Percentiles rank a stretch among this genome's conserved stretches.
Evolutionary conservation across 2,329 filamentous ascomycete genomes (phyloP).

Genomic region (Parastagonospora nodorum): DNA sequence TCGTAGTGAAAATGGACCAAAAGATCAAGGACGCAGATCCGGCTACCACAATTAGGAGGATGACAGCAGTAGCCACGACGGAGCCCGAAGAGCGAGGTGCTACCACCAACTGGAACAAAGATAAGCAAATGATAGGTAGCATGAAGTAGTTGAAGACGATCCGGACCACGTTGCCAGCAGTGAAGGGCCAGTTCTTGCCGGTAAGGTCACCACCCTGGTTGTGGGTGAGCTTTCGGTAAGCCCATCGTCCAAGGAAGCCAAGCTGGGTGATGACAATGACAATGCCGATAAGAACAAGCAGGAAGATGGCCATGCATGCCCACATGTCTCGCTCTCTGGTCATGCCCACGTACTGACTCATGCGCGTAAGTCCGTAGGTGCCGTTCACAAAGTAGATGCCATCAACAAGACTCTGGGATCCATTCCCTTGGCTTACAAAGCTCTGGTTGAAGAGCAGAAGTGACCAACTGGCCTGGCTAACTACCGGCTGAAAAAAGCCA

Average conservation of each 20-base stretch:
- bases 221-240: constrained; percentile 71
- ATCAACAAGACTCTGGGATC: constrained; percentile 72
- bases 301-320: constrained; percentile 92
- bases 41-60: constrained; percentile 75
- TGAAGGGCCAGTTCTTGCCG: constrained; percentile 88
- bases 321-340: constrained; percentile 77
- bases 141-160: constrained; percentile 93
- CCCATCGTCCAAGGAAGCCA: constrained; percentile 77
- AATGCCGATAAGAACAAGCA: constrained; percentile 74
- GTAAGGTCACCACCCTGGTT: constrained; percentile 85
- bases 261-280: constrained; percentile 74
- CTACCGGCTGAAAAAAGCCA: constrained; percentile 89
- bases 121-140: constrained; percentile 82
- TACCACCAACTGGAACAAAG: constrained; percentile 88
- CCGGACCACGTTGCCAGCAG: constrained; percentile 64
- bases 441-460: constrained; percentile 91
- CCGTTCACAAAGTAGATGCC: constrained; percentile 84
- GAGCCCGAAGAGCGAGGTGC: constrained; percentile 69
- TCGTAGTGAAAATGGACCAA: constrained; percentile 76
- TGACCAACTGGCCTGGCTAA: constrained; percentile 89
- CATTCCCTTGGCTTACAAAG: constrained; percentile 72
- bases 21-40: constrained; percentile 79
- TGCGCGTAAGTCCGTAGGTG: constrained; percentile 76
- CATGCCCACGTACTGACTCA: constrained; percentile 85
- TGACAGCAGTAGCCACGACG: constrained; percentile 73